Conservation (phyloP, 2,329 filamentous ascomycete genomes). For the Pseudonectria foliicola region DNA sequence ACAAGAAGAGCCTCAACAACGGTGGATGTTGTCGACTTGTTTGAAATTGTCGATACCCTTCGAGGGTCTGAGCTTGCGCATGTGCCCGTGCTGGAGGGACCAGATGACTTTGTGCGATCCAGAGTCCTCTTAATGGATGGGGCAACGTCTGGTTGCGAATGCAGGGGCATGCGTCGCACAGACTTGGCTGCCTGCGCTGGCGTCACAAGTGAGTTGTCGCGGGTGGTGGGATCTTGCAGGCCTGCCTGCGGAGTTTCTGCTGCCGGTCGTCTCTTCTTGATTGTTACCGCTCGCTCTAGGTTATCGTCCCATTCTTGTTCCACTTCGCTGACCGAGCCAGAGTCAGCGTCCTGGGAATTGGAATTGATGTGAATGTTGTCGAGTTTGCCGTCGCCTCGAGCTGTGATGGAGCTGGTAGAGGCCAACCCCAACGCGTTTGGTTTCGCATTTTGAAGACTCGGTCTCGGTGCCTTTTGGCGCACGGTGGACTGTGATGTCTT, state of each 20-base stretch:
- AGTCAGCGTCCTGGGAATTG: constrained; percentile 52
- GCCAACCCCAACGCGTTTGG: constrained; percentile 35
- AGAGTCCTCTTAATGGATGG: constrained; percentile 17
- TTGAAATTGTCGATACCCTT: constrained; percentile 48
- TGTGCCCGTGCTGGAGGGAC: constrained; percentile 31
- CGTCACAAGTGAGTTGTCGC: constrained; percentile 40
- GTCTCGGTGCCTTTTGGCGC: constrained; percentile 27
- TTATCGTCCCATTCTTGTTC: constrained; percentile 50
- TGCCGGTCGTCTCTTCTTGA: constrained; percentile 38
- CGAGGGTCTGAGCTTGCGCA: constrained; percentile 37
- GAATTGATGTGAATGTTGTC: constrained; percentile 42
- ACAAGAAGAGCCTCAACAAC: constrained; percentile 52
- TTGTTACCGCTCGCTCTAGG: constrained; percentile 45
- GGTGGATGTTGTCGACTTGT: constrained; percentile 47
- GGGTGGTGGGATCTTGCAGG: constrained; percentile 29
- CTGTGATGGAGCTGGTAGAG: constrained; percentile 34
- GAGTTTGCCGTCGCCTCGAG: constrained; percentile 32
- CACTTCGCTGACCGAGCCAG: constrained; percentile 41
- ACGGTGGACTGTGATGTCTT: constrained; percentile 39
- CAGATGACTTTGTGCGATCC: constrained; percentile 16
- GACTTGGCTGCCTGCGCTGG: constrained; percentile 47
- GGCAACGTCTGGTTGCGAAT: constrained; percentile 29
- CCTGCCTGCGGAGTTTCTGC: constrained; percentile 18
- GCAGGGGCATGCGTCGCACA: constrained; percentile 39
- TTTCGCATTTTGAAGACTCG: constrained; percentile 11